These are phyloP conservation scores for Populus deltoides DNA, from an alignment of 345 rosid genomes.

Conservation along the genomic window DNA sequence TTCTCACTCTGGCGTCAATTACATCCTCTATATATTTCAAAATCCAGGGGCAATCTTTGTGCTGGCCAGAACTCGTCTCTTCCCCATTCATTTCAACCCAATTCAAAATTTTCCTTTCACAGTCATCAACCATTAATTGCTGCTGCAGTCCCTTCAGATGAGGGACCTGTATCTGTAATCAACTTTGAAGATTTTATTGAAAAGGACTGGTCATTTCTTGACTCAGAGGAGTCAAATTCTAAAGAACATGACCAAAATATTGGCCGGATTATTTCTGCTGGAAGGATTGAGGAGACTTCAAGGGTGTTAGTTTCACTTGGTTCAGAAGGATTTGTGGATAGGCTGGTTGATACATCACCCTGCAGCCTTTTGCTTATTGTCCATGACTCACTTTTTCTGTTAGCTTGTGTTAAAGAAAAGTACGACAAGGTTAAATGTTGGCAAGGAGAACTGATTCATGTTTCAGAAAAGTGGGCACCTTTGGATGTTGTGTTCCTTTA, in stretches of 20 bases:
- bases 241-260: slow-evolving; percentile 41
- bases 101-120: slow-evolving; percentile 15
- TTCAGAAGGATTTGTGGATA: slow-evolving; percentile 70
- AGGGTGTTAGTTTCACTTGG: slow-evolving; percentile 71
- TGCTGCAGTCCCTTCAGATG: slow-evolving; percentile 46
- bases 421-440: slow-evolving; percentile 84
- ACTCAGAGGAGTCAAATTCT: slow-evolving; percentile 47
- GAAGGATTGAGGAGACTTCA: slow-evolving; percentile 51
- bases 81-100: slow-evolving; percentile 10
- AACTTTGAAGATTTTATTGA: slow-evolving; percentile 59
- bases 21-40: slow-evolving; percentile 2
- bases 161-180: slow-evolving; percentile 42
- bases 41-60: not conserved
- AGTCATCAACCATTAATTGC: slow-evolving; percentile 14
- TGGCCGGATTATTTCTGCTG: slow-evolving; percentile 59
- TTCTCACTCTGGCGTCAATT: slow-evolving; percentile 11
- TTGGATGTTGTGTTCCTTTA: slow-evolving; percentile 79
- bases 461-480: slow-evolving; percentile 84
- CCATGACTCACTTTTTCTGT: slow-evolving; percentile 77
- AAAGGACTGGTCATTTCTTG: slow-evolving; percentile 92
- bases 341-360: slow-evolving; percentile 50
- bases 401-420: slow-evolving; percentile 74
- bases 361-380: slow-evolving; percentile 59
- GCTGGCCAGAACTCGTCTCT: slow-evolving; percentile 10
- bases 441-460: slow-evolving; percentile 83